These are phyloP conservation scores for Fusarium lyarnte DNA, from an alignment of 2,329 filamentous ascomycete species.

Conservation along the genomic window DNA sequence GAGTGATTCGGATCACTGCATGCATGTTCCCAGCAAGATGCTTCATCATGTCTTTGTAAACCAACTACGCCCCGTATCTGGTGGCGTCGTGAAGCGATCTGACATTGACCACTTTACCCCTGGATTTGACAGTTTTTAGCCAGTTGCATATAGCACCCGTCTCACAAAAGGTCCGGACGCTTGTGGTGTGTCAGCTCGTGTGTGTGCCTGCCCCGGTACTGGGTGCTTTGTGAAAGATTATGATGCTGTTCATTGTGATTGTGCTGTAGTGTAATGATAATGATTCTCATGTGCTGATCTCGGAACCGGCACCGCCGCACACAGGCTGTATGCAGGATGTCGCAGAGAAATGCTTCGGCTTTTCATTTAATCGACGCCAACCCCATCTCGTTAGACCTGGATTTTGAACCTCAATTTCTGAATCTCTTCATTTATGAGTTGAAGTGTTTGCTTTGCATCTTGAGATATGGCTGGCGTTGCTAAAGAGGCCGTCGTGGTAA, in stretches of 20 bases:
- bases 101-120: slow-evolving; percentile 4
- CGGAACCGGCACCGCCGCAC: neutral
- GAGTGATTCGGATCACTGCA: neutral
- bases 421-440: neutral
- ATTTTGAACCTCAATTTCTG: neutral
- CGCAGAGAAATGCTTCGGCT: neutral
- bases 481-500: slow-evolving; percentile 34
- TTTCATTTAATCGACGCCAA: slow-evolving; percentile 21
- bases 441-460: neutral
- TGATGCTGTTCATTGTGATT: neutral
- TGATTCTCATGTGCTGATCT: neutral
- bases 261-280: neutral
- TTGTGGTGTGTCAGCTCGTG: neutral
- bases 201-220: neutral
- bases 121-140: slow-evolving; percentile 12
- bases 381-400: neutral
- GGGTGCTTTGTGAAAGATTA: neutral
- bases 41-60: neutral
- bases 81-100: neutral
- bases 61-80: neutral
- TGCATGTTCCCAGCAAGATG: neutral
- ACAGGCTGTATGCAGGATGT: slow-evolving; percentile 3
- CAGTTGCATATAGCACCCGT: slow-evolving; percentile 4
- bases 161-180: neutral
- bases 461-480: slow-evolving; percentile 21